Evolutionary conservation across 2,329 filamentous ascomycete species (phyloP), one percentile per base, ranked within the genome.

Genomic region (Lasiodiplodia sp.): DNA sequence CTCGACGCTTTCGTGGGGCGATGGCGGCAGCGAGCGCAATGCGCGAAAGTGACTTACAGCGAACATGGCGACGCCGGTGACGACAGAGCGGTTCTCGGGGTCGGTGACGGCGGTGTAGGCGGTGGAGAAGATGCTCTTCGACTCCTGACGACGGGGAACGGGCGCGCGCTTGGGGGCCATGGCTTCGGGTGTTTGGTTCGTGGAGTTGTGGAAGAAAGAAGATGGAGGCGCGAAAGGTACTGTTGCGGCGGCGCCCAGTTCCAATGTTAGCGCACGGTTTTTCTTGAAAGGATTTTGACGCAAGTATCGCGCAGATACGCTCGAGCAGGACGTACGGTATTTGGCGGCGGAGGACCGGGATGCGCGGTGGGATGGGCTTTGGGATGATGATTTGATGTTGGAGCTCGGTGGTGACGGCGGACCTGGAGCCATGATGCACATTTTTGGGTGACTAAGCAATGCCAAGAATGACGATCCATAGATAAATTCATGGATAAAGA

Each of bases 41-140:
- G n/a, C 7, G n/a, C 7, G 4, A n/a, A 47, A 10, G 44, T 52
- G 44, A 76, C 83, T 78, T 81, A 86, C 85, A 73, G 81, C 83
- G 69, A 86, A 86, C 70, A 86, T 75, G 23, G 81, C 81, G 60
- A 86, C 76, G 10, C 82, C 79, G 40, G 81, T 82, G 18, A 86
- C 79, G 28, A 86, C 79, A 66, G 76, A 81, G 71, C 83, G 77
- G 75, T 86, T 86, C 71, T 86, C 84, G 53, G 79, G 74, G 71
- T 77, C 81, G 62, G 82, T 83, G 60, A 86, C 71, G 49, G 77
- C 78, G 68, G 79, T 75, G 70, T 82, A 75, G 58, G 80, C 75
- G 69, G 60, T 60, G 62, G 28, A 37, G 53, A 66, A 37, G 44
- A 52, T 11, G 68, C 62, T 38, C 62, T 66, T 53, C 31, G 53